These are phyloP conservation scores for Penicillium frequentans DNA, from an alignment of 2,329 filamentous ascomycete genomes.

Conservation along the genomic window DNA sequence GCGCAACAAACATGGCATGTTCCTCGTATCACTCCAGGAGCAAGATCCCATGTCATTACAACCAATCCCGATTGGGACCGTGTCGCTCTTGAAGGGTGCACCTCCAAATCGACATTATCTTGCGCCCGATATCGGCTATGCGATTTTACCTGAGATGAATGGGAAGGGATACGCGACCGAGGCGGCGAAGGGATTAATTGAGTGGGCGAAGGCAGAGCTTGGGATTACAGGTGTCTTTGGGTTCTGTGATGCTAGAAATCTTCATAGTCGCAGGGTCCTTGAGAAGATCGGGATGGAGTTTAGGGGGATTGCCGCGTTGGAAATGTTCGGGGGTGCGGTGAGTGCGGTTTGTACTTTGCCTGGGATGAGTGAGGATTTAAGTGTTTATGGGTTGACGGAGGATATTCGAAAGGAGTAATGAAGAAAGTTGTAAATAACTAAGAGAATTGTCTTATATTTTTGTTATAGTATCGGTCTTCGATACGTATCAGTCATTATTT, in stretches of 20 bases:
- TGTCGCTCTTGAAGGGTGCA: conserved; percentile 18
- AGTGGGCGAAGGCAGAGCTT: conserved; percentile 13
- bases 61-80: conserved; percentile 12
- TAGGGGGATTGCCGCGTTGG: conserved; percentile 15
- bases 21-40: conserved; percentile 9
- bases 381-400: conserved; percentile 12
- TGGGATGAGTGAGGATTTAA: conserved; percentile 15
- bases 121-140: conserved; percentile 27
- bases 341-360: conserved; percentile 19
- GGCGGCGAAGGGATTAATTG: conserved; percentile 19
- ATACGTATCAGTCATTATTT: not conserved
- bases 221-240: conserved; percentile 21
- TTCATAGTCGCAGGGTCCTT: conserved; percentile 16
- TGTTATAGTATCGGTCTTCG: not conserved
- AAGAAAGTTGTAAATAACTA: not conserved
- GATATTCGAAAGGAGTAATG: not conserved
- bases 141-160: conserved; percentile 22
- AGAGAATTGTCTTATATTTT: not conserved
- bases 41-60: not conserved
- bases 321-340: conserved; percentile 14
- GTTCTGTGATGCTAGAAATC: conserved; percentile 19
- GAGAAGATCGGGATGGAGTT: conserved; percentile 27
- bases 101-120: conserved; percentile 11
- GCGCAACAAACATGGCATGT: conserved; percentile 9
- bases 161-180: conserved; percentile 30